Conservation (phyloP, 306 rosid genomes). For the Cucurbita maxima region DNA sequence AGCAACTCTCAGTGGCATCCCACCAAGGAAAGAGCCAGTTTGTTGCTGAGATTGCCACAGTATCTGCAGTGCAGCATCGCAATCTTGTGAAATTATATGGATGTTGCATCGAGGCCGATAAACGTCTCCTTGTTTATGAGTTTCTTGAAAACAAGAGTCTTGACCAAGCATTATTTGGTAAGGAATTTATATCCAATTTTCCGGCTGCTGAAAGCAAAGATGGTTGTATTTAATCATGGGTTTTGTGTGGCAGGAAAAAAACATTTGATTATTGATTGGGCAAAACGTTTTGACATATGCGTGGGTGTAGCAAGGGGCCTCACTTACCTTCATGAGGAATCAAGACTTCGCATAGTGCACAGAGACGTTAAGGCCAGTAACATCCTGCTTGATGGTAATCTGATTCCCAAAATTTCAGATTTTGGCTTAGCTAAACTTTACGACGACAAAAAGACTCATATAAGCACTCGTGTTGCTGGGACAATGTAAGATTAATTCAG, state of each 20-base stretch:
- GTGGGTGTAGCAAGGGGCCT: conserved; percentile 66
- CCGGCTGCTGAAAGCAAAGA: background rate
- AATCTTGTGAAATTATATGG: conserved; percentile 68
- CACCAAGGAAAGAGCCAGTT: conserved; percentile 79
- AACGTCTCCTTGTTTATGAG: conserved; percentile 67
- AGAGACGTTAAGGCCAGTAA: conserved; percentile 82
- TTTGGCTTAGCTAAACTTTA: conserved; percentile 74
- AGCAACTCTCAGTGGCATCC: conserved; percentile 60
- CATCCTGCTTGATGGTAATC: conserved; percentile 48
- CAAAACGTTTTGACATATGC: conserved; percentile 54
- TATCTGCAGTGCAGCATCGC: conserved; percentile 74
- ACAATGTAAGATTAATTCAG: conserved; percentile 33
- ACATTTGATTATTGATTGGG: conserved; percentile 38
- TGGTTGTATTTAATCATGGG: background rate
- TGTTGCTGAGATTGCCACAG: conserved; percentile 72
- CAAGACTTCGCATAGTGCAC: conserved; percentile 54
- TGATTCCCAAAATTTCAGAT: conserved; percentile 66
- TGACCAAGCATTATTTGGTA: conserved; percentile 84
- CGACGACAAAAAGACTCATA: conserved; percentile 63
- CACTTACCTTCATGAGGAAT: conserved; percentile 70
- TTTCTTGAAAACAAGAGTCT: conserved; percentile 72
- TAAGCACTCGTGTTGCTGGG: conserved; percentile 69
- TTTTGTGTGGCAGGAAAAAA: conserved; percentile 24
- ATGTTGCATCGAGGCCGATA: conserved; percentile 57
- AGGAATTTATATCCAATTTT: background rate